These are phyloP conservation scores for Aureobasidium leucospermi DNA, from an alignment of 2,329 filamentous ascomycete genomes.

Conservation along the genomic window DNA sequence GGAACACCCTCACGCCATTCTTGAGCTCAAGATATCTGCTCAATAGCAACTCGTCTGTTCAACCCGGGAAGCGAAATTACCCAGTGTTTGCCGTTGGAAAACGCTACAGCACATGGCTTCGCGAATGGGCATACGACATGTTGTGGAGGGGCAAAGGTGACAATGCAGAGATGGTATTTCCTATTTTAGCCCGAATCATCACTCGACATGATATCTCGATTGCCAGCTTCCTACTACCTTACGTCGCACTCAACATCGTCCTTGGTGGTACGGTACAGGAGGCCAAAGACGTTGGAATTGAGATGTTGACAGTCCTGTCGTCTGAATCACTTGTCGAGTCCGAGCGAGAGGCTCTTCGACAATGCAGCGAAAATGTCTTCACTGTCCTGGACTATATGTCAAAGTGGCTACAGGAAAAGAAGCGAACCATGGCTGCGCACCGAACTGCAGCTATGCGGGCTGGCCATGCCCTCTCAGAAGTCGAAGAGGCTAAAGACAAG, in stretches of 20 bases:
- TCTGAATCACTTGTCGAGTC: conserved; percentile 48
- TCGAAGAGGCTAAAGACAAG: conserved; percentile 47
- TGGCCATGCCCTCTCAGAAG: conserved; percentile 36
- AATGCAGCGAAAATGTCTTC: conserved; percentile 90
- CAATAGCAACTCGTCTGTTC: conserved; percentile 32
- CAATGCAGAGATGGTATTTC: conserved; percentile 71
- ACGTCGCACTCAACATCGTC: conserved; percentile 74
- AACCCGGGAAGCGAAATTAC: conserved; percentile 44
- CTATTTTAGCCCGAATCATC: conserved; percentile 73
- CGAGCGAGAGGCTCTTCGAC: conserved; percentile 67
- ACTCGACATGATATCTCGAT: conserved; percentile 80
- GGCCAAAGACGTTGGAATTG: conserved; percentile 57
- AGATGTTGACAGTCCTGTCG: conserved; percentile 68
- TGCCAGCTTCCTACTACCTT: conserved; percentile 81
- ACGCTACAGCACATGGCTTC: conserved; percentile 74
- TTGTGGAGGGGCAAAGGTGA: conserved; percentile 68
- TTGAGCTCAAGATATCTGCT: conserved; percentile 76
- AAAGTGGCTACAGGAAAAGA: conserved; percentile 78
- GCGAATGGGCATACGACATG: conserved; percentile 72
- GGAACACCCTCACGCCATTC: conserved; percentile 82
- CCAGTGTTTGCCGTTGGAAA: conserved; percentile 67
- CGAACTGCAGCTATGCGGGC: conserved; percentile 37
- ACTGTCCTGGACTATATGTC: conserved; percentile 85
- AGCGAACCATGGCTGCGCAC: conserved; percentile 39
- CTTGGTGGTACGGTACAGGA: conserved; percentile 62